Percentiles rank a stretch among this genome's conserved stretches.
phyloP scores from a whole-genome alignment of 2,329 filamentous ascomycete species.

The Penicillium crustosum region DNA sequence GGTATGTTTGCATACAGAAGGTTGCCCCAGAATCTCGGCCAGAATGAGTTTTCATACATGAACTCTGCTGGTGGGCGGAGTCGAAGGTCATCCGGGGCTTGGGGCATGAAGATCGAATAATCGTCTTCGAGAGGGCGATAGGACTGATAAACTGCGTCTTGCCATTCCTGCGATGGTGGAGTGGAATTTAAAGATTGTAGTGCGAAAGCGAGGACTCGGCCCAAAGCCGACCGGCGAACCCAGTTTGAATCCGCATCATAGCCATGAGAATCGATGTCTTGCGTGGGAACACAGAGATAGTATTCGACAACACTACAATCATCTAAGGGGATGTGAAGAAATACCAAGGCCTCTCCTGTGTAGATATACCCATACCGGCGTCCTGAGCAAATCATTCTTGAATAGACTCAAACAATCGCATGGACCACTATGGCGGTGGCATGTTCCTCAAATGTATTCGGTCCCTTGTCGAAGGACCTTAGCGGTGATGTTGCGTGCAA shows the following conservation, averaged over 20 bases:
- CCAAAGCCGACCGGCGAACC: constrained; percentile 1
- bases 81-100: background rate
- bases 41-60: background rate
- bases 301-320: constrained; percentile 27
- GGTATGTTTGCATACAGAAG: constrained; percentile 5
- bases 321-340: constrained; percentile 27
- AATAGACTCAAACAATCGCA: constrained; percentile 32
- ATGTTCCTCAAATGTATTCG: constrained; percentile 27
- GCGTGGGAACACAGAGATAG: constrained; percentile 27
- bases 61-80: background rate
- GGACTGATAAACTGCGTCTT: background rate
- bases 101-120: background rate
- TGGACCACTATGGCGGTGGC: constrained; percentile 27
- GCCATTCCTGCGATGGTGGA: background rate
- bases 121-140: background rate
- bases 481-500: constrained; percentile 26
- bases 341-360: constrained; percentile 35
- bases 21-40: background rate
- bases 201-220: background rate
- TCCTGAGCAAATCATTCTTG: constrained; percentile 29
- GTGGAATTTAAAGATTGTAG: background rate
- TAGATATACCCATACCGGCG: constrained; percentile 30
- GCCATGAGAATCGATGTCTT: constrained; percentile 22
- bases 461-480: constrained; percentile 29
- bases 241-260: background rate